Percentiles rank a stretch among this genome's conserved stretches.
phyloP scores from a whole-genome alignment of 768 basidiomycete species.

The Trametopsis cervina region DNA sequence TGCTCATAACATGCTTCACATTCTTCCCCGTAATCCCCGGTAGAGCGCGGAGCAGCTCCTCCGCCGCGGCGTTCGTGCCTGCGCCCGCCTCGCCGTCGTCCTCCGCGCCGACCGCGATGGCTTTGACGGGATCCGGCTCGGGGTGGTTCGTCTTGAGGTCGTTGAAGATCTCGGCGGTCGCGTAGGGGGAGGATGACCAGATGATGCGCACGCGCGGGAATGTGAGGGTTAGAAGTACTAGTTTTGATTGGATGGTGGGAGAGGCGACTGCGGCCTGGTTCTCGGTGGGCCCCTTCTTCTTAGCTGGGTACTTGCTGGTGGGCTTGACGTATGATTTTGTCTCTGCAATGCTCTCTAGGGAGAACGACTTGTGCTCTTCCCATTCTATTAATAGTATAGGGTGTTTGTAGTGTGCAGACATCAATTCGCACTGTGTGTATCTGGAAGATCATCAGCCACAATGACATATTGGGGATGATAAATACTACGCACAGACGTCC shows the following conservation, averaged over 20 bases:
- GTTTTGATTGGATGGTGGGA: constrained; percentile 79
- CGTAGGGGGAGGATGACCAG: constrained; percentile 95
- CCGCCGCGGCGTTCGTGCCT: constrained; percentile 67
- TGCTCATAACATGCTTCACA: constrained; percentile 75
- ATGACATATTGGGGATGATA: neutral
- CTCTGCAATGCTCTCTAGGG: constrained; percentile 67
- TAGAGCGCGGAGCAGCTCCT: constrained; percentile 74
- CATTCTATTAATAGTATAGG: constrained; percentile 94
- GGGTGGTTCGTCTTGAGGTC: constrained; percentile 78
- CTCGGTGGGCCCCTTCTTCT: constrained; percentile 34
- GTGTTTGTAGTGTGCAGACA: constrained; percentile 94
- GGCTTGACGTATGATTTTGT: constrained; percentile 63
- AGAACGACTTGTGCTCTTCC: constrained; percentile 94
- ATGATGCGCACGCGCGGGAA: constrained; percentile 93
- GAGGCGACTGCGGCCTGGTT: constrained; percentile 30
- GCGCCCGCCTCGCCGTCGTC: constrained; percentile 61
- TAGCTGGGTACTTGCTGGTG: constrained; percentile 46
- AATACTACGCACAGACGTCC: constrained; percentile 70
- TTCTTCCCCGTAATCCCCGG: constrained; percentile 87
- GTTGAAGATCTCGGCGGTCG: constrained; percentile 85
- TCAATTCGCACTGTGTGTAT: constrained; percentile 94
- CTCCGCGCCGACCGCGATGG: constrained; percentile 76
- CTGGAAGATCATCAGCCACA: constrained; percentile 32
- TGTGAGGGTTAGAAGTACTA: constrained; percentile 80
- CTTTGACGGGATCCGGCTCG: constrained; percentile 75